A percentile compares a stretch with the other conserved stretches of the same genome.
Evolutionary conservation across 169 alveolate species (phyloP).

Genomic region (Eimeria sp.): DNA sequence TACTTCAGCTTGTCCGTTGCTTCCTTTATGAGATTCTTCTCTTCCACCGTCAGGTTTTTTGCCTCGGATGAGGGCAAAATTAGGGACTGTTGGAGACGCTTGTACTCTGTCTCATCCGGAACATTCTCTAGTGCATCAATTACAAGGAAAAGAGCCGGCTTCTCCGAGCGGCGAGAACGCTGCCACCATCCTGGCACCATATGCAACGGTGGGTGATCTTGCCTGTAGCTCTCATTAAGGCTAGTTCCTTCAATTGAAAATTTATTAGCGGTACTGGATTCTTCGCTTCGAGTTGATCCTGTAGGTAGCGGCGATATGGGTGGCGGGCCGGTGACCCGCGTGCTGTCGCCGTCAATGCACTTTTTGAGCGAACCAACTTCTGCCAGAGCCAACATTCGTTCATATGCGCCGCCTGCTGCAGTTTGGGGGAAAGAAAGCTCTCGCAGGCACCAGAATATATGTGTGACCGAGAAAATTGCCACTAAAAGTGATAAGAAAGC

Average conservation of each 20-base stretch:
- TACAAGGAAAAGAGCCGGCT: background rate
- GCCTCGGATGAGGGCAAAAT: background rate
- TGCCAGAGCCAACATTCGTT: background rate
- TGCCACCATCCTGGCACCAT: background rate
- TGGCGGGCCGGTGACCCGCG: background rate
- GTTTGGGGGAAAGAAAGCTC: background rate
- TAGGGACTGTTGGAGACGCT: background rate
- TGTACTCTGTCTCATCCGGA: background rate
- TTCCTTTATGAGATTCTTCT: background rate
- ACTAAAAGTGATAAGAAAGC: background rate
- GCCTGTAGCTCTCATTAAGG: background rate
- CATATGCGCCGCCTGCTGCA: background rate
- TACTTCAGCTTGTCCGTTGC: background rate
- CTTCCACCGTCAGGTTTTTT: background rate
- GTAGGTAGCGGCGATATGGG: background rate
- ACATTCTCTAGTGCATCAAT: background rate
- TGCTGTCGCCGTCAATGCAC: background rate
- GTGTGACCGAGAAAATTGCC: background rate
- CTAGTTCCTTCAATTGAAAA: background rate
- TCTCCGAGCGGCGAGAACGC: background rate
- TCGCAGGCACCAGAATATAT: slow-evolving; percentile 24
- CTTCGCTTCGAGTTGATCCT: background rate
- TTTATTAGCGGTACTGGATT: background rate
- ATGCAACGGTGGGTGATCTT: background rate
- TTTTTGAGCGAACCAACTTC: background rate